Evolutionary conservation across 179 eudicot genomes (phyloP).

Genomic region (Patellifolia procumbens): DNA sequence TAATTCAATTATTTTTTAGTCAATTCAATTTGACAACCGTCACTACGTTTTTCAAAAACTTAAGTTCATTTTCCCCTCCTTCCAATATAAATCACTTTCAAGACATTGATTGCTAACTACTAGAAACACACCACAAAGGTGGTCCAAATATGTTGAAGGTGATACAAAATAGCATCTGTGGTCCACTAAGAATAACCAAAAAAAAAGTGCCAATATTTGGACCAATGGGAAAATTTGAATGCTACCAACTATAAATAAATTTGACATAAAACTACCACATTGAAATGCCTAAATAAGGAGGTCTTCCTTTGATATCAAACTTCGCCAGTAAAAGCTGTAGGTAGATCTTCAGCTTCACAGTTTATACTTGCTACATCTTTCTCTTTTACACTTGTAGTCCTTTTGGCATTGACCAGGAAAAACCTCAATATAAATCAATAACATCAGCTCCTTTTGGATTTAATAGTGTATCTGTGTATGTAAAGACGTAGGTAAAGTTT

Average conservation of each 20-base stretch:
- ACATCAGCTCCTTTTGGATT: too few species aligned
- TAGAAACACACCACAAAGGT: conserved; percentile 9
- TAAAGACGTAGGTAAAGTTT: too few species aligned
- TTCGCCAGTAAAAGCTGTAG: neutral
- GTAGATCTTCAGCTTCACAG: neutral
- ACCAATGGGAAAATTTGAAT: conserved; percentile 1
- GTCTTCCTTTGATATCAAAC: neutral
- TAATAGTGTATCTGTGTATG: too few species aligned
- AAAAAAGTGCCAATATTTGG: conserved; percentile 14
- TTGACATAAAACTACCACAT: conserved; percentile 8
- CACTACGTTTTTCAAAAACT: neutral
- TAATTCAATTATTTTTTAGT: too few species aligned
- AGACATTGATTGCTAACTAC: conserved; percentile 4
- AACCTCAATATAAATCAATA: too few species aligned
- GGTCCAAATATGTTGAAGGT: conserved; percentile 9
- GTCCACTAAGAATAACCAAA: neutral
- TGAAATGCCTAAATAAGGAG: neutral
- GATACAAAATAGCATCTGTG: neutral
- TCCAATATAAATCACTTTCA: conserved; percentile 11
- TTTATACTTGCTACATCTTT: neutral
- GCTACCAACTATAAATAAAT: neutral
- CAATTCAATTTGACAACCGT: neutral
- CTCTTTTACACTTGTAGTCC: too few species aligned
- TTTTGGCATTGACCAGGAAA: too few species aligned
- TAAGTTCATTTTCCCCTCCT: neutral